A percentile compares a stretch with the other conserved stretches of the same genome.
Conservation (phyloP, 2,329 filamentous ascomycete species). For the Alternaria viburni region DNA sequence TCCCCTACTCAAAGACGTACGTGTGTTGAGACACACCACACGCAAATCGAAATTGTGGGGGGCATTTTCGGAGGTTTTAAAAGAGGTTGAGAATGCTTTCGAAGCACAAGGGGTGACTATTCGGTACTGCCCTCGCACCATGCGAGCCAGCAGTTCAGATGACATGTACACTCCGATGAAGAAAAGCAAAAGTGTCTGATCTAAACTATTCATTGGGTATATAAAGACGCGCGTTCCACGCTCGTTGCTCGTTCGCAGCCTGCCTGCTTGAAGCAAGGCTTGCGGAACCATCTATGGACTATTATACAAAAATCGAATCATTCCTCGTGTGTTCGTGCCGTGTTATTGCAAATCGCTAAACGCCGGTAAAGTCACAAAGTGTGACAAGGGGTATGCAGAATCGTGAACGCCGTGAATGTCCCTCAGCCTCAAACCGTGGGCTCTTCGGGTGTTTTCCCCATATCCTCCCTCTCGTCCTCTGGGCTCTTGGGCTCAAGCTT, state of each 20-base stretch:
- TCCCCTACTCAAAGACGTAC: background rate
- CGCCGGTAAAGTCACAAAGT: background rate
- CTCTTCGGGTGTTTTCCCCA: slow-evolving; percentile 22
- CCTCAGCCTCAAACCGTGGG: slow-evolving; percentile 1
- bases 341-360: slow-evolving; percentile 6
- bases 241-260: background rate
- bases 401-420: background rate
- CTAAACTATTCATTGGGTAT: background rate
- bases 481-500: slow-evolving; percentile 11
- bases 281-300: background rate
- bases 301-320: background rate
- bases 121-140: background rate
- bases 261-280: background rate
- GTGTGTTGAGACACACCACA: background rate
- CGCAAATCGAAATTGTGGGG: background rate
- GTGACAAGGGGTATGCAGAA: background rate
- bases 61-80: background rate
- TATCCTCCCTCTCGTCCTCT: slow-evolving; percentile 14
- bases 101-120: background rate
- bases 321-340: slow-evolving; percentile 3
- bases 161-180: background rate
- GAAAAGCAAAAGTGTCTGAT: background rate
- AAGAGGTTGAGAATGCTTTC: background rate
- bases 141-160: background rate
- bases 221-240: background rate